These are phyloP conservation scores for Wallacemonas rigidus DNA, from an alignment of 208 protist genomes.

Conservation along the genomic window DNA sequence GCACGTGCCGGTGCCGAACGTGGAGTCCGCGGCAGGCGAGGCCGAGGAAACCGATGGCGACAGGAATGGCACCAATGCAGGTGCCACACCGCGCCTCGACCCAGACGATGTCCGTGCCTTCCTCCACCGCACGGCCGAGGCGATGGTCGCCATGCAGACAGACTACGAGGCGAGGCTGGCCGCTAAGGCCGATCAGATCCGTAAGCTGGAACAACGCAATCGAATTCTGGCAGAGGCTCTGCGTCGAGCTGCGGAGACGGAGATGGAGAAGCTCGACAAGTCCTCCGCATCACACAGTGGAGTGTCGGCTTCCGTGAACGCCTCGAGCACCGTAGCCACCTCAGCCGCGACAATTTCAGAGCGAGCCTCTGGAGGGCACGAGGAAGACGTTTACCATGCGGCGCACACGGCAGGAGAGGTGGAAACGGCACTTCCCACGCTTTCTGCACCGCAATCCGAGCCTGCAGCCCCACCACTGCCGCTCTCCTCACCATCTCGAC, in stretches of 20 bases:
- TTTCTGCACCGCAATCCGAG: background rate
- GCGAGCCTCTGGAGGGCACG: too few species aligned
- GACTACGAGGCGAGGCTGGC: slow-evolving; percentile 18
- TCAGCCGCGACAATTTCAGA: too few species aligned
- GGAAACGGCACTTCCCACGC: too few species aligned
- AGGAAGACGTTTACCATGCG: too few species aligned
- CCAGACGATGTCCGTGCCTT: slow-evolving; percentile 32
- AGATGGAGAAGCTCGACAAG: background rate
- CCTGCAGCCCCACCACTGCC: background rate
- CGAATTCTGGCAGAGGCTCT: slow-evolving; percentile 36
- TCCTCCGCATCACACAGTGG: background rate
- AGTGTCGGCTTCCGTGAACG: too few species aligned
- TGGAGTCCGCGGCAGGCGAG: background rate
- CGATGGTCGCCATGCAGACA: slow-evolving; percentile 23
- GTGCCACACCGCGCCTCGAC: slow-evolving; percentile 15
- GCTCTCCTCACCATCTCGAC: background rate
- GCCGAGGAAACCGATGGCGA: background rate
- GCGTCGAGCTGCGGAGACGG: slow-evolving; percentile 29
- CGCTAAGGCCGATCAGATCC: slow-evolving; percentile 27
- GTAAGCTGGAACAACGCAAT: slow-evolving; percentile 36
- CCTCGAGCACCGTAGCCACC: too few species aligned
- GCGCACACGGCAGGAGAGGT: too few species aligned
- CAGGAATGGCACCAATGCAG: background rate
- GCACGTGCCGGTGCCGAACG: background rate
- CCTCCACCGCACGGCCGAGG: slow-evolving; percentile 35